Conservation (phyloP, 2,329 filamentous ascomycete species). For the Penicillium sclerotiorum region DNA sequence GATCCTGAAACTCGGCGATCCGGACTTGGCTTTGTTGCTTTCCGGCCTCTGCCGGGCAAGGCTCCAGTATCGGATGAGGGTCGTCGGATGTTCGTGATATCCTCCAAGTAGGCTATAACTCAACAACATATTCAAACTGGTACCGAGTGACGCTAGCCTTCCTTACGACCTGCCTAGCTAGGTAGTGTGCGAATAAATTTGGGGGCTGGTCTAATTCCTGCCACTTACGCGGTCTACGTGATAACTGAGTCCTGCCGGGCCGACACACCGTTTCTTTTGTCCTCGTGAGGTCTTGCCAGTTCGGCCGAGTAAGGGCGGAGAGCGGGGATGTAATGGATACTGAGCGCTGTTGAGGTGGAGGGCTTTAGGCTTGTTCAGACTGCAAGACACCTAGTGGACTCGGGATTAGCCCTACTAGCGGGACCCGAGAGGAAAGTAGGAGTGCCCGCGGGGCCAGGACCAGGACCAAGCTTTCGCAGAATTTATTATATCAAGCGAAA, state of each 20-base stretch:
- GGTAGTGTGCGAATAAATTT: no score
- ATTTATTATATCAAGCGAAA: no score
- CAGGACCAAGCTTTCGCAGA: neutral
- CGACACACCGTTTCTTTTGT: neutral
- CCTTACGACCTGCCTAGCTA: no score
- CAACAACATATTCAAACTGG: no score
- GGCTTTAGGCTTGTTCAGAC: no score
- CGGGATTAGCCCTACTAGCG: slow-evolving; percentile 1
- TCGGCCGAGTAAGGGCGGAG: slow-evolving; percentile 5
- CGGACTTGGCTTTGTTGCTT: slow-evolving; percentile 25
- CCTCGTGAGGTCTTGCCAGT: slow-evolving; percentile 1
- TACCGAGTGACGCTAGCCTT: no score
- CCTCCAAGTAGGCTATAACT: no score
- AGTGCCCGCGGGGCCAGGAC: neutral
- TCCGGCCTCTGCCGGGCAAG: slow-evolving; percentile 27
- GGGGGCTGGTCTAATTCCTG: no score
- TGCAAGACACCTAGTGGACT: no score
- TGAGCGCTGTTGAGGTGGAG: no score
- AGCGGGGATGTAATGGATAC: slow-evolving; percentile 4
- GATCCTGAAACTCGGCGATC: slow-evolving; percentile 33
- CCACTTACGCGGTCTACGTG: no score
- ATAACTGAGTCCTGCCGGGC: neutral
- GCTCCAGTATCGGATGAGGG: slow-evolving; percentile 10
- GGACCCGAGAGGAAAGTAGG: neutral
- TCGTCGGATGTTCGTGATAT: slow-evolving; percentile 10